phyloP scores from a whole-genome alignment of 768 basidiomycete species.

The Thelephora aurantiotincta region DNA sequence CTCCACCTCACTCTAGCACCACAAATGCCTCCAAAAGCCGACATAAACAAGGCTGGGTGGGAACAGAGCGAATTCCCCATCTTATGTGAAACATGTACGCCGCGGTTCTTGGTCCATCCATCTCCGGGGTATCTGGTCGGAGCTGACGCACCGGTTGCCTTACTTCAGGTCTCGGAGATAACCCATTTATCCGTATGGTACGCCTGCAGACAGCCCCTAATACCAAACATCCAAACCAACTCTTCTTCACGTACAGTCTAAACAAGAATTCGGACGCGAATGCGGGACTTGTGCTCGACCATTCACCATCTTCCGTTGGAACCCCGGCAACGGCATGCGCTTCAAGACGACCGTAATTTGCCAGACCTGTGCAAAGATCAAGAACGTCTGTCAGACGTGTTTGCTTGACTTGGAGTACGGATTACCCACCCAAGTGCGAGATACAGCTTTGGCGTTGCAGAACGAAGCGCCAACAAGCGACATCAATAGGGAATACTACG shows the following conservation, averaged over 20 bases:
- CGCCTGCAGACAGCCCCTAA: constrained; percentile 12
- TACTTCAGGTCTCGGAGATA: constrained; percentile 61
- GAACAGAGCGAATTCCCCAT: constrained; percentile 90
- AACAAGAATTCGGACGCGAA: constrained; percentile 90
- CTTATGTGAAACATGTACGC: constrained; percentile 83
- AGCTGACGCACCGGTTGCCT: background rate
- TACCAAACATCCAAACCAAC: background rate
- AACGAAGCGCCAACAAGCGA: constrained; percentile 92
- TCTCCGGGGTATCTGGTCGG: background rate
- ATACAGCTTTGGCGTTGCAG: constrained; percentile 79
- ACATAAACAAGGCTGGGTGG: constrained; percentile 91
- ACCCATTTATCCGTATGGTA: constrained; percentile 93
- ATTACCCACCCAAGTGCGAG: constrained; percentile 91
- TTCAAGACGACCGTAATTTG: constrained; percentile 97
- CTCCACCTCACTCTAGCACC: background rate
- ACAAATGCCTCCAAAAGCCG: constrained; percentile 65
- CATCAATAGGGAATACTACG: constrained; percentile 91
- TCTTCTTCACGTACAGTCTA: constrained; percentile 42
- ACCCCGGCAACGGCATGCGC: constrained; percentile 84
- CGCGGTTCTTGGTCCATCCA: constrained; percentile 3
- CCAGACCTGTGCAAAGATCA: constrained; percentile 93
- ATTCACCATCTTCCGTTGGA: constrained; percentile 97
- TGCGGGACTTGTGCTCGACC: constrained; percentile 97
- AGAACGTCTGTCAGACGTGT: constrained; percentile 97
- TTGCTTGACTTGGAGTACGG: constrained; percentile 93